Base-by-base conservation (phyloP, 805 yeast species). In the Sugiyamaella valdiviana region DNA sequence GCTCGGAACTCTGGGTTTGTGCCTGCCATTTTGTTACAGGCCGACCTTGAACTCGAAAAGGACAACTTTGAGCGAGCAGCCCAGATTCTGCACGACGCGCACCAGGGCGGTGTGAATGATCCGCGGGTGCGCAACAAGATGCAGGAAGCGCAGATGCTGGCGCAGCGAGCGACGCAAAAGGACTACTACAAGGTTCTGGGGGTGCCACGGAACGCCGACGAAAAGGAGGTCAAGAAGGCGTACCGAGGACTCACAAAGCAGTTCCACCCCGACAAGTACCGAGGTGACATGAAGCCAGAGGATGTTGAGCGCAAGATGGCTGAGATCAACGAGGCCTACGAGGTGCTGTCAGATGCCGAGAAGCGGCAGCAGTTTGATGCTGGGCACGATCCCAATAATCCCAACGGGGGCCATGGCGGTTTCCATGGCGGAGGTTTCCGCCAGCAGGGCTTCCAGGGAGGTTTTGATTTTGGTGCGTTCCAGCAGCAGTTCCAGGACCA, bases 191-290 rank as follows among this genome's bases (percentile, higher is more conserved):
- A 86, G 59, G 73, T 85, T 2, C 67, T 91, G 15, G 95, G 82
- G 12, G 75, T 91, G 5, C 56, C 80, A 0, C 70, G 73, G 49
- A 76, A 77, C 52, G 95, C 97, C 0, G 80, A 78, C 49, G 81
- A 79, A 1, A 74, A 76, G 50, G 83, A 85, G 6, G 82, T 91
- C 52, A 86, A 83, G 58, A 83, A 79, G 63, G 95, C 95, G 0
- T 84, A 89, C 67, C 73, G 96, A 50, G 73, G 80, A 6, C 77
- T 82, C 60, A 83, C 93, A 32, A 82, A 83, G 60, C 80, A 80
- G 61, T 87, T 76, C 64, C 99, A 91, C 62, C 99, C 99, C 0
- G 99, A 91, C 66, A 93, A 91, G 64, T 82, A 85, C 62, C 80
- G 80, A 58, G 82, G 80, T 32, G 86, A 82, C 36, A 63, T 83